Conservation (phyloP, 768 basidiomycete genomes). For the Tricholomella constricta region DNA sequence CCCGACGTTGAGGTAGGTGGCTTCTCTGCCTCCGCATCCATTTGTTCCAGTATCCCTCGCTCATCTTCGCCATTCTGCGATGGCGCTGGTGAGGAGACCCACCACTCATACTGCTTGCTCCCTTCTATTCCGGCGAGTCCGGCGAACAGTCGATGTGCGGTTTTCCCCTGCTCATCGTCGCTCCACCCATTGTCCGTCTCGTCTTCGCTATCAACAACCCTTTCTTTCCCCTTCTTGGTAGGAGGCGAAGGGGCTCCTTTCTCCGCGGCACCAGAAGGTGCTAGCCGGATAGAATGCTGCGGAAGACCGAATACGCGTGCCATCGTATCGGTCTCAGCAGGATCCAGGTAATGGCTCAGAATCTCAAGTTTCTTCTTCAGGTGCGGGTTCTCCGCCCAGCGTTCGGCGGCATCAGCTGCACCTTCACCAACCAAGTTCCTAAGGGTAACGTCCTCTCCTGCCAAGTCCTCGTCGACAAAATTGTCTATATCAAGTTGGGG, state of each 20-base stretch:
- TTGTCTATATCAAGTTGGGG: conserved; percentile 10
- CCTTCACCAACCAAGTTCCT: conserved; percentile 69
- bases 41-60: neutral
- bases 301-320: conserved; percentile 31
- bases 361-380: conserved; percentile 44
- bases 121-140: conserved; percentile 36
- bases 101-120: conserved; percentile 33
- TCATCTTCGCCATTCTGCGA: conserved; percentile 3
- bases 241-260: neutral
- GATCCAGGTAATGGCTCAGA: conserved; percentile 46
- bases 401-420: conserved; percentile 43
- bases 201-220: conserved; percentile 31
- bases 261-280: conserved; percentile 1
- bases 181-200: conserved; percentile 35
- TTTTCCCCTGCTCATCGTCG: conserved; percentile 56
- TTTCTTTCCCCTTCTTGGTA: conserved; percentile 21
- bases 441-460: conserved; percentile 51
- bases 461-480: conserved; percentile 14
- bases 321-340: conserved; percentile 33
- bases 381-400: conserved; percentile 57
- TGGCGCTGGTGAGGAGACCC: conserved; percentile 18
- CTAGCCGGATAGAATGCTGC: neutral
- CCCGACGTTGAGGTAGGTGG: neutral
- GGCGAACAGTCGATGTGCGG: conserved; percentile 60
- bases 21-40: neutral